Evolutionary conservation across 2,329 filamentous ascomycete species (phyloP).

Genomic region (Lanzia echinophila): DNA sequence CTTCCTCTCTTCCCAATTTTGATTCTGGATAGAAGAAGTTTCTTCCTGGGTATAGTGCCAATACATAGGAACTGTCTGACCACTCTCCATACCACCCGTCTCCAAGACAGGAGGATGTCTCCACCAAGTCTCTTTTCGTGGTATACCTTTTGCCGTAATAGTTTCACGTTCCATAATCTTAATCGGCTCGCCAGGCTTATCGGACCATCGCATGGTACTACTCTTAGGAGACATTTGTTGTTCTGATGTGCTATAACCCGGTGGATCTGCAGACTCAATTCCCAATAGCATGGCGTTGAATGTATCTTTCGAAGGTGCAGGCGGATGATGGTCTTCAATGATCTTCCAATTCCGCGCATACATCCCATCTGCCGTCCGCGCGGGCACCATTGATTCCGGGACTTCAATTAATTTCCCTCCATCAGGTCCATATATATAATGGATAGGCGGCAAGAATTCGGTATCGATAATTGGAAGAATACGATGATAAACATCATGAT

Average conservation of each 20-base stretch:
- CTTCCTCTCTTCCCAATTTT: background rate
- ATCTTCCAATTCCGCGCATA: slow-evolving; percentile 13
- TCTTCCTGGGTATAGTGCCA: slow-evolving; percentile 2
- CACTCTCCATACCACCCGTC: slow-evolving; percentile 9
- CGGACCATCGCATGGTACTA: background rate
- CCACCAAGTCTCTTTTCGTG: slow-evolving; percentile 25
- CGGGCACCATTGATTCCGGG: slow-evolving; percentile 35
- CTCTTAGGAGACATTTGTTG: background rate
- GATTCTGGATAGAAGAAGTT: background rate
- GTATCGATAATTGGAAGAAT: slow-evolving; percentile 47
- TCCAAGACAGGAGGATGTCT: slow-evolving; percentile 24
- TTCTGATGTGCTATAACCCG: background rate
- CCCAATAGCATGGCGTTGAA: slow-evolving; percentile 1
- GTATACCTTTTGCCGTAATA: slow-evolving; percentile 19
- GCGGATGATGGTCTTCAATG: background rate
- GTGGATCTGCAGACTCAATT: background rate
- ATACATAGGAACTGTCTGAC: slow-evolving; percentile 15
- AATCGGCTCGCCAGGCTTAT: slow-evolving; percentile 15
- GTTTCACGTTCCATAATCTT: slow-evolving; percentile 22
- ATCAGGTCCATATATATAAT: slow-evolving; percentile 34
- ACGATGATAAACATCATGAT: slow-evolving; percentile 45
- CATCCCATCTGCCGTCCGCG: slow-evolving; percentile 14
- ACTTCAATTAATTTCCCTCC: slow-evolving; percentile 40
- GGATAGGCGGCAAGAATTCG: slow-evolving; percentile 45
- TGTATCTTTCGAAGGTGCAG: background rate